These are phyloP conservation scores for Botrytis fabae DNA, from an alignment of 2,329 filamentous ascomycete species.

Conservation along the genomic window DNA sequence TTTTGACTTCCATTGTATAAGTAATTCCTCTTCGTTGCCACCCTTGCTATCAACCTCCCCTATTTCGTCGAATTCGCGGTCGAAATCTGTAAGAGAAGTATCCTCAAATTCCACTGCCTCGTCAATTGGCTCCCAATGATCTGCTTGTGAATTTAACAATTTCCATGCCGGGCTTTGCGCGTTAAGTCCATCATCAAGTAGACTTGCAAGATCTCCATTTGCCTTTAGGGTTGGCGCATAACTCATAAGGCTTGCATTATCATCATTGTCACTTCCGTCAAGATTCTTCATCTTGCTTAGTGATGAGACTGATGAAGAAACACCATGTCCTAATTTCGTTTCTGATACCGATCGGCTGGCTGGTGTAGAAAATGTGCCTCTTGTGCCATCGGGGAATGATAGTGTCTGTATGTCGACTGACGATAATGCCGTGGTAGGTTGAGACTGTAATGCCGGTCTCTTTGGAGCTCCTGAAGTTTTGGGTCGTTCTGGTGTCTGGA, in stretches of 20 bases:
- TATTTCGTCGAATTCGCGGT: conserved; percentile 75
- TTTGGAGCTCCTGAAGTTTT: conserved; percentile 26
- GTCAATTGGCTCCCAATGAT: conserved; percentile 57
- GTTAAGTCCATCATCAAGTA: conserved; percentile 71
- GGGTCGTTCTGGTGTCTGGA: conserved; percentile 28
- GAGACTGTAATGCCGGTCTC: conserved; percentile 51
- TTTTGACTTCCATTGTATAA: conserved; percentile 83
- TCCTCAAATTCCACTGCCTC: conserved; percentile 52
- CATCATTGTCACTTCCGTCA: conserved; percentile 51
- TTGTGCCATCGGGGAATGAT: conserved; percentile 67
- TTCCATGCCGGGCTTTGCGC: conserved; percentile 68
- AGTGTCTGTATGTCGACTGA: conserved; percentile 78
- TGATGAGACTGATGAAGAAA: conserved; percentile 32
- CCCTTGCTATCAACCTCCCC: conserved; percentile 57
- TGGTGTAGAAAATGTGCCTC: conserved; percentile 60
- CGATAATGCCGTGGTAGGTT: conserved; percentile 82
- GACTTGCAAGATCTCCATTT: conserved; percentile 76
- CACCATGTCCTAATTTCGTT: conserved; percentile 35
- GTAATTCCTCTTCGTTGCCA: conserved; percentile 52
- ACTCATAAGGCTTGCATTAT: conserved; percentile 52
- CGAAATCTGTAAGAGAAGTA: conserved; percentile 66
- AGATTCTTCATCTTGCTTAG: conserved; percentile 37
- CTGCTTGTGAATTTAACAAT: conserved; percentile 62
- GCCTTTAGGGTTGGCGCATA: conserved; percentile 48
- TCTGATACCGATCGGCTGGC: conserved; percentile 37